phyloP scores from a whole-genome alignment of 2,329 filamentous ascomycete species.

The Botrytis aclada region DNA sequence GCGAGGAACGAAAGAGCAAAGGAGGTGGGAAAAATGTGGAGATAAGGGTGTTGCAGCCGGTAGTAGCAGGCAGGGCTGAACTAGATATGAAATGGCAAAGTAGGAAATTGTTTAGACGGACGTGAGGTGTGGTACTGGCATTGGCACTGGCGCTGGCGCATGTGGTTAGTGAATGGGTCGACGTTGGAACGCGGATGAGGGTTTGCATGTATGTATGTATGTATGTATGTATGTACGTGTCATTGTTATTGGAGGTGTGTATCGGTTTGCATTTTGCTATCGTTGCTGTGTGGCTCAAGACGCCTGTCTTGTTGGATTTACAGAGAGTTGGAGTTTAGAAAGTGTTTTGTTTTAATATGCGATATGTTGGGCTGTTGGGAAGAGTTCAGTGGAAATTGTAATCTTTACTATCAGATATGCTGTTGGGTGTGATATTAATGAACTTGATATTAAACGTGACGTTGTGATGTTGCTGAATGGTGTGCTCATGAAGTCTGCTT shows the following conservation, averaged over 20 bases:
- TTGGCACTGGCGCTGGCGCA: background rate
- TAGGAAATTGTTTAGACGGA: background rate
- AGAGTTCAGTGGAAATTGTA: background rate
- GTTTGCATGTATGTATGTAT: too few relatives aligned
- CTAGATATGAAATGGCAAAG: background rate
- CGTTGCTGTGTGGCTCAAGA: background rate
- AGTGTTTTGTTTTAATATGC: background rate
- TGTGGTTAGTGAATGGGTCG: background rate
- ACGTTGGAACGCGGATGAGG: too few relatives aligned
- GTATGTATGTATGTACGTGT: background rate
- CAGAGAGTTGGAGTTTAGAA: background rate
- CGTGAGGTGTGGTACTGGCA: background rate
- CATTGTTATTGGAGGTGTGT: background rate
- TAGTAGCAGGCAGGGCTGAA: slow-evolving; percentile 1
- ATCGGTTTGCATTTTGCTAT: background rate
- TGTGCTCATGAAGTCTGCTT: background rate
- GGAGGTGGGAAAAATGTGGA: too few relatives aligned
- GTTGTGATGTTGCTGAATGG: too few relatives aligned
- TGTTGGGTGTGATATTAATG: too few relatives aligned
- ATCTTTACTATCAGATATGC: background rate
- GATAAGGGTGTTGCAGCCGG: background rate
- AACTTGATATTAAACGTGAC: background rate
- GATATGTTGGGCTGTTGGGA: background rate
- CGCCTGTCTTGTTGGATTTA: background rate
- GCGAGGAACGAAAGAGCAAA: background rate